Evolutionary conservation across 208 protist species (phyloP), one percentile per base, ranked within the genome.

Genomic region (Acanthamoeba triangularis): DNA sequence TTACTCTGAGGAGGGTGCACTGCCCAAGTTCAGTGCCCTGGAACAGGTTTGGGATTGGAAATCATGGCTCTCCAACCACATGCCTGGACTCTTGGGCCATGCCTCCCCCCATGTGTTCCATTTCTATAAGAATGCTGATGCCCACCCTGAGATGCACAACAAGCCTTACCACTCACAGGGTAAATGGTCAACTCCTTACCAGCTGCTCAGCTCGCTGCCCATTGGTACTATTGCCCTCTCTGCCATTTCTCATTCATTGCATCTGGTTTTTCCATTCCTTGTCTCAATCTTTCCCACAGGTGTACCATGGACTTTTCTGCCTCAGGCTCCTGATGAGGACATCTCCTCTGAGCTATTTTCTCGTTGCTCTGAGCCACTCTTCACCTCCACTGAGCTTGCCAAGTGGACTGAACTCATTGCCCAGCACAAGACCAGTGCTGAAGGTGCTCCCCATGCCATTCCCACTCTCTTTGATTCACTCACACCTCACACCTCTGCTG

Each of bases 11-110:
- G 65, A 74, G 25, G 65, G n/a, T 23, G 3, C 65, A n/a, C 13
- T 16, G 11, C 65, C 65, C 11, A 74, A 30, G 23, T 37, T 74
- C 33, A 10, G 25, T 37, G n/a, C 25, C 13, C 25, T 74, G 33
- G 33, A 74, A 74, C 25, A n/a, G 11, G 65, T 74, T 74, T 74
- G 65, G 65, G 33, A 74, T 74, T 74, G 65, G 65, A 74, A 74
- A 23, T 41, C n/a, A 6, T 74, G 25, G 65, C 65, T 74, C 25
- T n/a, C 65, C 25, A 74, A 74, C 25, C 65, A n/a, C 65, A 74
- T 74, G 65, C 25, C 4, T 37, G 33, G 33, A 41, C 65, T 74
- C n/a, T 41, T 11, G 2, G 65, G 65, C 25, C 65, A 74, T 74
- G 25, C 65, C 37, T 13, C 23, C 65, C 65, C 65, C 25, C 65